Percentiles rank a stretch among this genome's conserved stretches.
Evolutionary conservation across 257 asterid genomes (phyloP).

Genomic region (Nicotiana otophora): DNA sequence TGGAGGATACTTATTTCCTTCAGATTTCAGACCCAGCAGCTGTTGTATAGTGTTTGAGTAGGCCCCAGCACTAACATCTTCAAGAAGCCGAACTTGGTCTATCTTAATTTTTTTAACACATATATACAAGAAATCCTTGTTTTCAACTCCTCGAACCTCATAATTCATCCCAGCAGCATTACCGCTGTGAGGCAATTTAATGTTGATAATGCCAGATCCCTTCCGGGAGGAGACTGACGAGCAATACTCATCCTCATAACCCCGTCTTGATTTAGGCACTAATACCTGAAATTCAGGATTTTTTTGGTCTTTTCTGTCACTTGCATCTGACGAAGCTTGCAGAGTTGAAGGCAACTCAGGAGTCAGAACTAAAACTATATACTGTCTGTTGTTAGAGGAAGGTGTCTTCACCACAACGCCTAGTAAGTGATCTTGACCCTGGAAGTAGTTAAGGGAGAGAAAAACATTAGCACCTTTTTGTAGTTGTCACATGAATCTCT

Average conservation of each 20-base stretch:
- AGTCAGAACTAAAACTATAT: slow-evolving; percentile 75
- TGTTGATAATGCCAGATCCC: slow-evolving; percentile 71
- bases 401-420: slow-evolving; percentile 82
- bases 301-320: slow-evolving; percentile 32
- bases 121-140: slow-evolving; percentile 63
- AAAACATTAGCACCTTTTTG: slow-evolving; percentile 6
- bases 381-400: slow-evolving; percentile 58
- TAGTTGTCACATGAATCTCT: not conserved
- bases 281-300: slow-evolving; percentile 56
- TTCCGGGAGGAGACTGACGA: slow-evolving; percentile 60
- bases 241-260: slow-evolving; percentile 78
- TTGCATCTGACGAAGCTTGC: slow-evolving; percentile 36
- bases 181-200: slow-evolving; percentile 80
- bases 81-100: slow-evolving; percentile 87
- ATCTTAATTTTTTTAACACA: slow-evolving; percentile 64
- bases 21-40: slow-evolving; percentile 57
- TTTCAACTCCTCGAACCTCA: slow-evolving; percentile 78
- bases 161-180: slow-evolving; percentile 71
- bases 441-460: slow-evolving; percentile 26
- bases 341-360: slow-evolving; percentile 56
- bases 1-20: slow-evolving; percentile 82
- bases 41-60: slow-evolving; percentile 74
- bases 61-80: slow-evolving; percentile 81
- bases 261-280: slow-evolving; percentile 89
- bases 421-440: slow-evolving; percentile 89